Base-by-base conservation (phyloP, 768 basidiomycete genomes). In the Cystobasidium tubakii region DNA sequence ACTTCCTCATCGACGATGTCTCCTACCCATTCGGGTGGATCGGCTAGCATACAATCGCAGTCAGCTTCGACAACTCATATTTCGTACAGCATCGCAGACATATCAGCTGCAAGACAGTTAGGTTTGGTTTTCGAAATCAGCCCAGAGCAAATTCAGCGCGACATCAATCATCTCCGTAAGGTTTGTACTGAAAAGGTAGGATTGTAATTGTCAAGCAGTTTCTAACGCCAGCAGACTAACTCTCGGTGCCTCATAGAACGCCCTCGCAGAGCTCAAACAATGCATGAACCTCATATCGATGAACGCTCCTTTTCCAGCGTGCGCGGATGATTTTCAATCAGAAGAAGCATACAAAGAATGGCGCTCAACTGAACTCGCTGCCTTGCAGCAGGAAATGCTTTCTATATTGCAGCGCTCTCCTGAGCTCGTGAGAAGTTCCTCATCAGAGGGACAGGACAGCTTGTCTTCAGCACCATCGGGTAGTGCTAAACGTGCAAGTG, bases 261-360 rank as follows among this genome's bases (percentile, higher is more conserved):
- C 77, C 6, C 75, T 76, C 75, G 74, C 46, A 50, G 70, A 70
- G 29, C 27, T 79, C 3, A 78, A 93, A 90, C 90, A 89, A 42
- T 93, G 90, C 79, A 83, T 97, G 67, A 95, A 95, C 83, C 90
- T 92, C 76, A 89, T 97, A 79, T 90, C 89, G 67, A 88, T 89
- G 17, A 89, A 91, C 29, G 84, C 85, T 15, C 83, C 89, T 0
- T 94, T 94, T 79, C 92, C 93, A 0, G 91, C 90, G 23, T 86
- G 88, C 64, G 85, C 89, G 76, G 88, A 91, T 75, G 93, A 98
- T 80, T 98, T 97, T 79, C 86, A 87, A 39, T 88, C 81, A 67
- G 90, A 92, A 4, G 86, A 87, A 1, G 90, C 90, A 0, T 98
- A 90, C 87, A 85, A 87, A 36, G 85, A 89, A 39, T 97, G 92